Percentiles rank a stretch among this genome's conserved stretches.
Conservation (phyloP, 2,329 filamentous ascomycete genomes). For the Tolypocladium paradoxum region DNA sequence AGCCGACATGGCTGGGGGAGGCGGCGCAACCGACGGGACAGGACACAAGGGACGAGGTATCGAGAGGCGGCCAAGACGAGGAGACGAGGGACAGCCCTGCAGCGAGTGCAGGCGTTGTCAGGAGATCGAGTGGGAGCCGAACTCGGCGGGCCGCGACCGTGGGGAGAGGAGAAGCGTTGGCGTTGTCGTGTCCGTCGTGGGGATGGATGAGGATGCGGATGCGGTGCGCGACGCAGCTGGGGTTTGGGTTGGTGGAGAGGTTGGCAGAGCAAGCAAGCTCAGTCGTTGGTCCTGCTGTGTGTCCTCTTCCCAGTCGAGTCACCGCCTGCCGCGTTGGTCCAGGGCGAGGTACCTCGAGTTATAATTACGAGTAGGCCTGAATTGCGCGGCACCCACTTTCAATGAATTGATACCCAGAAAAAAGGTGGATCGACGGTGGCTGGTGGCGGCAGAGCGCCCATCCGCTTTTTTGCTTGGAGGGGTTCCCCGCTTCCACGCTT, state of each 20-base stretch:
- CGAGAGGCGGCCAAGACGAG: background rate
- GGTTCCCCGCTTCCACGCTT: too few species aligned
- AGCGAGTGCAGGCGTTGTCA: constrained; percentile 4
- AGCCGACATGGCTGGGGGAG: constrained; percentile 40
- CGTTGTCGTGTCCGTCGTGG: background rate
- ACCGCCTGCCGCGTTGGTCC: constrained; percentile 1
- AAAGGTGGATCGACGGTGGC: too few species aligned
- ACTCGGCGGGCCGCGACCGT: constrained; percentile 2
- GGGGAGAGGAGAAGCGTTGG: constrained; percentile 2
- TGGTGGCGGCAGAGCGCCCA: too few species aligned
- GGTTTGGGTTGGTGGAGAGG: constrained; percentile 2
- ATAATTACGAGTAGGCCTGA: too few species aligned
- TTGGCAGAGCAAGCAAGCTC: background rate
- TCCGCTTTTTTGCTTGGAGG: too few species aligned
- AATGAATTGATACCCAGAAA: too few species aligned
- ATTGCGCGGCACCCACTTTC: too few species aligned
- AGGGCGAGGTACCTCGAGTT: background rate
- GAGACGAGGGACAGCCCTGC: constrained; percentile 3
- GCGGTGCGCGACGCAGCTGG: constrained; percentile 1
- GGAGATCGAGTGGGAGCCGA: constrained; percentile 1
- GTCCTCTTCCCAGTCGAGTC: constrained; percentile 4
- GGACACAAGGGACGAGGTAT: background rate
- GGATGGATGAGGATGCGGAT: background rate
- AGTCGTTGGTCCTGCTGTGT: background rate
- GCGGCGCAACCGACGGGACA: constrained; percentile 6